phyloP scores from a whole-genome alignment of 2,329 filamentous ascomycete species.

The Sclerotinia glacialis region DNA sequence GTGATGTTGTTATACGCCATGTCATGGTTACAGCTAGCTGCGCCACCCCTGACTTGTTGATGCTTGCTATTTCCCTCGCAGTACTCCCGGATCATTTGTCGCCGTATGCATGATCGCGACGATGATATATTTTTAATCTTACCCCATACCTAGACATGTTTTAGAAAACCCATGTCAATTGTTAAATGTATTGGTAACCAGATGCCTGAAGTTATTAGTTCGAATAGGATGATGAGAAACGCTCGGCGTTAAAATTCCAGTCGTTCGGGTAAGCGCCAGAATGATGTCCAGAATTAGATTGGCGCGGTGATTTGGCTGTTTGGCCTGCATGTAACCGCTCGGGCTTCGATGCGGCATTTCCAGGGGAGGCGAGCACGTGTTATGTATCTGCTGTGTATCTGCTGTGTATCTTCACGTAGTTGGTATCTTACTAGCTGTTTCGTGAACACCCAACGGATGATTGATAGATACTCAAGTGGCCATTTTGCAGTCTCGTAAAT shows the following conservation, averaged over 20 bases:
- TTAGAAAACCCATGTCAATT: not conserved
- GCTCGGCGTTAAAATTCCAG: not conserved
- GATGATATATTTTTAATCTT: not conserved
- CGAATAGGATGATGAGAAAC: not conserved
- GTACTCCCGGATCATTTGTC: not conserved
- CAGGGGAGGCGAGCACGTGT: not conserved
- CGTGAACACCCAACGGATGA: not conserved
- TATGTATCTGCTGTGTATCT: not conserved
- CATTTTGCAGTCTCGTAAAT: not conserved
- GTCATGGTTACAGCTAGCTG: not conserved
- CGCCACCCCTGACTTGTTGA: not conserved
- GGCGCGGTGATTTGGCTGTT: not conserved
- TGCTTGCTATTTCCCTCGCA: not conserved
- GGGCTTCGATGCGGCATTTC: not conserved
- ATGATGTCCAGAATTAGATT: slow-evolving; percentile 1
- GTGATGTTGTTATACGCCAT: not conserved
- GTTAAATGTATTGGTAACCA: not conserved
- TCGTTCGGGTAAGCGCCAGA: not conserved
- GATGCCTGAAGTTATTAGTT: not conserved
- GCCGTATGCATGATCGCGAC: not conserved
- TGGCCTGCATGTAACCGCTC: slow-evolving; percentile 7
- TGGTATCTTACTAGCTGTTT: not conserved
- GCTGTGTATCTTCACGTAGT: not conserved
- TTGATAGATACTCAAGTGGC: not conserved
- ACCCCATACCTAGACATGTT: not conserved